Base-by-base conservation (phyloP, 805 yeast genomes). In the Cephaloascus albidus region DNA sequence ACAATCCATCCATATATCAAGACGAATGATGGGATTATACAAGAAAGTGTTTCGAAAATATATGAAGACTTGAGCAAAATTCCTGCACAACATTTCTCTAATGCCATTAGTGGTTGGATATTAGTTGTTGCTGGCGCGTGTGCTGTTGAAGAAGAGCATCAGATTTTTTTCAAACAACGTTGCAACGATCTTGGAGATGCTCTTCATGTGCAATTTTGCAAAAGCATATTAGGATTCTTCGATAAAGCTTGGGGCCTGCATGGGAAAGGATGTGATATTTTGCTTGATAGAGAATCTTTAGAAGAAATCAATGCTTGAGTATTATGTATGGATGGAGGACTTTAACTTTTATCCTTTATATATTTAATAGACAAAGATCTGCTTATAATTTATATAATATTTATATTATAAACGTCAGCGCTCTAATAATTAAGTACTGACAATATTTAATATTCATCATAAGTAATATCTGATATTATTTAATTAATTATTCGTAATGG, bases 221-320 rank as follows among this genome's bases (percentile, higher is more conserved):
- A 6, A 8, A 8, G 33, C n/a, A 16, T 31, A 31, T 16, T 31
- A 8, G 33, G 14, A 6, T 31, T 31, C 14, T 16, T 31, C 14
- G 15, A n/a, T 15, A 16, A 31, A n/a, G 15, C 33, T 14, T 31
- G 33, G 33, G 33, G 33, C 14, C 6, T 10, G 8, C 8, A 10
- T 8, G 33, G 33, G 10, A 31, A 31, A 31, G 33, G 33, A n/a
- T 31, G 33, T n/a, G 33, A 31, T 10, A 31, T 31, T 10, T 31
- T 31, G 33, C 14, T 31, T 14, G 33, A 31, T 15, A 8, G 33
- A 31, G 33, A 31, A 10, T 6, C 15, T 8, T 31, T 31, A n/a
- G 33, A 31, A 31, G 14, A n/a, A n/a, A 31, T 31, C 33, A 31
- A 31, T n/a, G 33, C 33, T 31, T 31, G 14, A n/a, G n/a, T n/a